phyloP scores from a whole-genome alignment of 768 basidiomycete species.

The Rhodocollybia butyracea region DNA sequence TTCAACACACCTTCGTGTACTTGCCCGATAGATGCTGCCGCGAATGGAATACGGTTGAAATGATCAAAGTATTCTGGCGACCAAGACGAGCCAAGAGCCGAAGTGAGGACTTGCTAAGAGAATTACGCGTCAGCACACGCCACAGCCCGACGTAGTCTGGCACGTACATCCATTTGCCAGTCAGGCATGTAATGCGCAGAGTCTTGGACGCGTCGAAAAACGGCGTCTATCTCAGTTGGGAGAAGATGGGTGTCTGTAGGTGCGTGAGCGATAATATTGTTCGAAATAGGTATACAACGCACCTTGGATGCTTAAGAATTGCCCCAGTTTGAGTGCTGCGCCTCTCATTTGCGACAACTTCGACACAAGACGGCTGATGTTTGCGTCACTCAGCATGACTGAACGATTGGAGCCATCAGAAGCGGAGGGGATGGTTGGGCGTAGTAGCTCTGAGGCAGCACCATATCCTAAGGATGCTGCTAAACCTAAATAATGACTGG shows the following conservation, averaged over 20 bases:
- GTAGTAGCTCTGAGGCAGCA: constrained; percentile 82
- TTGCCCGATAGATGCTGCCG: constrained; percentile 96
- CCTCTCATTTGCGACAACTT: constrained; percentile 96
- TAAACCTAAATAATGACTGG: constrained; percentile 54
- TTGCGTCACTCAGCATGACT: constrained; percentile 87
- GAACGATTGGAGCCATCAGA: constrained; percentile 31
- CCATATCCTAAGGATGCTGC: constrained; percentile 88
- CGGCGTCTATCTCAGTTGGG: constrained; percentile 82
- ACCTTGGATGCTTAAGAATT: constrained; percentile 97
- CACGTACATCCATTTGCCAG: constrained; percentile 90
- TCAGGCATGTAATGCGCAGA: constrained; percentile 98
- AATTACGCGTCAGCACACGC: not conserved
- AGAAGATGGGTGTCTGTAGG: constrained; percentile 79
- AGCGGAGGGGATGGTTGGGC: constrained; percentile 49
- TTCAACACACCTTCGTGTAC: constrained; percentile 77
- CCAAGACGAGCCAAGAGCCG: constrained; percentile 81
- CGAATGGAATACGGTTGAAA: constrained; percentile 87
- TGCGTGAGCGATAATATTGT: not conserved
- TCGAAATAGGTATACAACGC: not conserved
- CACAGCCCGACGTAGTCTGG: not conserved
- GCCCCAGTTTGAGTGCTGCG: constrained; percentile 93
- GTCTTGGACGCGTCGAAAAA: constrained; percentile 90
- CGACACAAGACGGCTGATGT: constrained; percentile 83
- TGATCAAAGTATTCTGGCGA: constrained; percentile 52
- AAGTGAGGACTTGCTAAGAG: constrained; percentile 61